Percentiles rank a stretch among this genome's conserved stretches.
These are phyloP conservation scores for Globisporangium parvum DNA, from an alignment of 352 stramenopile species.

Conservation along the genomic window DNA sequence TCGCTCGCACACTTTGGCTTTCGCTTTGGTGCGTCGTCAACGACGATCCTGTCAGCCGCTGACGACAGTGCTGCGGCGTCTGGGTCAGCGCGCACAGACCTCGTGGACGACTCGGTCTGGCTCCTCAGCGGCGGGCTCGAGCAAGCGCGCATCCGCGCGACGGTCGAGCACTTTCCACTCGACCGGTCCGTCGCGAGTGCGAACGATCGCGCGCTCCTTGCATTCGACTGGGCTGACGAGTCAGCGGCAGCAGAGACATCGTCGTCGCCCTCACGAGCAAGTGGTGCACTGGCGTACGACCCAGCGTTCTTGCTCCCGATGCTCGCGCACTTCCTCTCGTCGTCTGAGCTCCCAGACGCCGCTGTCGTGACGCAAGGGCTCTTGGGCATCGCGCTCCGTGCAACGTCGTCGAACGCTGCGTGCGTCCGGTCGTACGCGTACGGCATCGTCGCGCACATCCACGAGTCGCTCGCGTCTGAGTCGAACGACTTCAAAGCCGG, in stretches of 20 bases:
- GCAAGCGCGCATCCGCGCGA: slow-evolving; percentile 49
- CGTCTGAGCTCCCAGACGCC: slow-evolving; percentile 49
- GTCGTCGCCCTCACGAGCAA: neutral
- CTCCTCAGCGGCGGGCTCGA: slow-evolving; percentile 63
- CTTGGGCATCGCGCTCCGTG: slow-evolving; percentile 60
- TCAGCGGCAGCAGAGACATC: neutral
- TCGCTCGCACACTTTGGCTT: slow-evolving; percentile 49
- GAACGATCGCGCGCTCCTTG: slow-evolving; percentile 24
- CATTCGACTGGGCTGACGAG: slow-evolving; percentile 11
- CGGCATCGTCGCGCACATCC: slow-evolving; percentile 66
- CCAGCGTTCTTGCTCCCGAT: slow-evolving; percentile 73
- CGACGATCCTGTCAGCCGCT: slow-evolving; percentile 18
- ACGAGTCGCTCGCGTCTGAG: slow-evolving; percentile 62
- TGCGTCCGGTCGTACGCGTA: slow-evolving; percentile 61
- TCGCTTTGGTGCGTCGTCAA: slow-evolving; percentile 57
- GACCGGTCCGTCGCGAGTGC: slow-evolving; percentile 29
- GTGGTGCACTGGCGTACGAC: slow-evolving; percentile 38
- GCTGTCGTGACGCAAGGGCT: slow-evolving; percentile 68
- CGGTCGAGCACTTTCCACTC: slow-evolving; percentile 65
- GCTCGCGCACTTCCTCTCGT: slow-evolving; percentile 71
- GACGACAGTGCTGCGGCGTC: slow-evolving; percentile 5
- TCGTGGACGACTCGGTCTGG: slow-evolving; percentile 66
- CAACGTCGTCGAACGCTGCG: slow-evolving; percentile 53
- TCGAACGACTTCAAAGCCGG: slow-evolving; percentile 62
- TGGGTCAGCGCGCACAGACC: slow-evolving; percentile 21